Evolutionary conservation across 2,329 filamentous ascomycete genomes (phyloP), one percentile per base, ranked within the genome.

Genomic region (Corynespora cassiicola): DNA sequence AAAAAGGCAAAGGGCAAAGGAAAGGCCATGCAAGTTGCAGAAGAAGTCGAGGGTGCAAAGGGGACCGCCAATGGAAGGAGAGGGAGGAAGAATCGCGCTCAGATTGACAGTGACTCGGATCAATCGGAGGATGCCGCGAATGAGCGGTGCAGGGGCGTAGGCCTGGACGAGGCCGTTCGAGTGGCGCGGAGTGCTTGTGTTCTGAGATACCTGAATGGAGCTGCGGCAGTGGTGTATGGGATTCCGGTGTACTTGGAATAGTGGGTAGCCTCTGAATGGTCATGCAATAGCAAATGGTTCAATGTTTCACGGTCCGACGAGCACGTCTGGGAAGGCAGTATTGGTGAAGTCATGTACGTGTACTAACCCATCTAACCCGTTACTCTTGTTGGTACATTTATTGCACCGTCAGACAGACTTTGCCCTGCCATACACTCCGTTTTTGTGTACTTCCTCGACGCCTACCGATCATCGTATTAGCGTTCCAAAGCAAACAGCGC

Each of bases 181-280:
- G 80, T 74, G 57, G 88, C 88, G 10, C 80, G 89, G 50, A 79
- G 81, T 43, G 85, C 84, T n/a, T 97, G 94, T 71, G 84, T 88
- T 54, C 81, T 99, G 72, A 82, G 82, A 64, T 97, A 96, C 73
- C 74, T 99, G 54, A 99, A 96, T 58, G 94, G 90, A 1, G 94
- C 92, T 8, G 90, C 92, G 23, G 89, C 94, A 16, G 91, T 94
- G 50, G 86, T 97, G 36, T 99, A 97, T 73, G 94, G 94, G 11
- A 86, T 99, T 63, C 94, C 94, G 19, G 89, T 96, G 47, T 96
- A 90, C 70, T 76, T 96, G 44, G 70, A 68, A 26, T 66, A 61
- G 39, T n/a, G n/a, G n/a, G n/a, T n/a, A n/a, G n/a, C n/a, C n/a
- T n/a, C n/a, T n/a, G n/a, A n/a, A n/a, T n/a, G n/a, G n/a, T n/a